These are phyloP conservation scores for Hanseniaspora singularis DNA, from an alignment of 805 yeast genomes.

Conservation along the genomic window DNA sequence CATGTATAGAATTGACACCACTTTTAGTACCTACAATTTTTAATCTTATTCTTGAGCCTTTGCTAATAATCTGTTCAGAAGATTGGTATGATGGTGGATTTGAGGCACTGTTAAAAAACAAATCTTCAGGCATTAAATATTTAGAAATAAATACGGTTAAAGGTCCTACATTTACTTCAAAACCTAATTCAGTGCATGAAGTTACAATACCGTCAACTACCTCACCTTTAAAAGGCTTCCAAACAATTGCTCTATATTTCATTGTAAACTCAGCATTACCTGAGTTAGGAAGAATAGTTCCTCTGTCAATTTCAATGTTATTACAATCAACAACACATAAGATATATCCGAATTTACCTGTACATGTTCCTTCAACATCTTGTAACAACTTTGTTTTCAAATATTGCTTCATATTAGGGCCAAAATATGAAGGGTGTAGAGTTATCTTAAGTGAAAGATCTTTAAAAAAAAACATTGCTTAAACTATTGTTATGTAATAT, in stretches of 20 bases:
- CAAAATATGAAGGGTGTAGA: constrained; percentile 93
- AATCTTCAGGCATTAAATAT: constrained; percentile 86
- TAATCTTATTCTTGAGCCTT: constrained; percentile 84
- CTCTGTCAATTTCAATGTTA: constrained; percentile 90
- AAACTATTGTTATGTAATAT: background rate
- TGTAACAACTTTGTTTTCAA: constrained; percentile 78
- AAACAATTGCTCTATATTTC: constrained; percentile 88
- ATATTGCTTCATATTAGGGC: constrained; percentile 94
- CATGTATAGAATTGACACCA: constrained; percentile 93
- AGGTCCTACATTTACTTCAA: constrained; percentile 97
- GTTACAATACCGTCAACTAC: constrained; percentile 96
- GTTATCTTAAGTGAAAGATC: constrained; percentile 86
- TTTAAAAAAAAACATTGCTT: constrained; percentile 42
- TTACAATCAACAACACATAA: constrained; percentile 91
- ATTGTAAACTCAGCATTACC: constrained; percentile 97
- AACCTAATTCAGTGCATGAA: constrained; percentile 86
- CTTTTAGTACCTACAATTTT: constrained; percentile 96
- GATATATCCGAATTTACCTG: constrained; percentile 96
- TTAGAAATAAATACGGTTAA: constrained; percentile 87
- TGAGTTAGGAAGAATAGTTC: constrained; percentile 75
- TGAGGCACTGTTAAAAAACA: constrained; percentile 86
- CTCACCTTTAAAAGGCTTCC: constrained; percentile 98
- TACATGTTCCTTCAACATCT: constrained; percentile 97
- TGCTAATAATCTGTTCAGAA: constrained; percentile 88
- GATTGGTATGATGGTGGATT: constrained; percentile 97